Evolutionary conservation across 1,284 basidiomycete genomes (phyloP).

Genomic region (Ganoderma boninense): DNA sequence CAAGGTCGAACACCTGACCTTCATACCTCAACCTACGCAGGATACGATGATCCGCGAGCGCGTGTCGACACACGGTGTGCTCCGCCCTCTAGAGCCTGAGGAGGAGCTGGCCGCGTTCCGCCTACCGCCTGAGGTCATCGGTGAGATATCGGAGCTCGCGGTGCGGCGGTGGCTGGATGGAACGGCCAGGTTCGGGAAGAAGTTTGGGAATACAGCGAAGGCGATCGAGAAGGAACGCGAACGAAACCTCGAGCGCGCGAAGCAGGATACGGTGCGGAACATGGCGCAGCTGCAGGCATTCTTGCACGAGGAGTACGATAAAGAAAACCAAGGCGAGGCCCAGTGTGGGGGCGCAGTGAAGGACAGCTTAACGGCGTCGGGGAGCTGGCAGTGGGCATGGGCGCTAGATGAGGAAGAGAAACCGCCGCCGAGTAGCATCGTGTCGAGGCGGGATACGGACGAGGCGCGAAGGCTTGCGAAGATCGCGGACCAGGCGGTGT

Average conservation of each 20-base stretch:
- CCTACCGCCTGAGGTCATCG: slow-evolving; percentile 67
- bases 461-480: slow-evolving; percentile 76
- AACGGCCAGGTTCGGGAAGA: slow-evolving; percentile 63
- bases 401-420: slow-evolving; percentile 75
- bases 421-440: slow-evolving; percentile 85
- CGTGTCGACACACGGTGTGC: slow-evolving; percentile 62
- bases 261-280: slow-evolving; percentile 60
- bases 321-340: slow-evolving; percentile 14
- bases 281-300: slow-evolving; percentile 54
- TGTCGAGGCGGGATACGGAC: slow-evolving; percentile 77
- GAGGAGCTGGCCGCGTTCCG: slow-evolving; percentile 57
- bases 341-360: slow-evolving; percentile 49
- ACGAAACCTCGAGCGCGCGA: slow-evolving; percentile 66
- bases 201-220: slow-evolving; percentile 64
- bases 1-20: too few species aligned
- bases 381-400: slow-evolving; percentile 79
- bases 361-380: slow-evolving; percentile 57
- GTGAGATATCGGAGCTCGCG: slow-evolving; percentile 71
- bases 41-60: slow-evolving; percentile 79
- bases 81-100: slow-evolving; percentile 68
- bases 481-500: slow-evolving; percentile 70
- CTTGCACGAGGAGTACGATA: slow-evolving; percentile 24
- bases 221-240: slow-evolving; percentile 67
- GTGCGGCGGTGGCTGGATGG: slow-evolving; percentile 72
- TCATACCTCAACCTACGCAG: too few species aligned